Conservation (phyloP, 306 rosid genomes). For the Cercis canadensis region DNA sequence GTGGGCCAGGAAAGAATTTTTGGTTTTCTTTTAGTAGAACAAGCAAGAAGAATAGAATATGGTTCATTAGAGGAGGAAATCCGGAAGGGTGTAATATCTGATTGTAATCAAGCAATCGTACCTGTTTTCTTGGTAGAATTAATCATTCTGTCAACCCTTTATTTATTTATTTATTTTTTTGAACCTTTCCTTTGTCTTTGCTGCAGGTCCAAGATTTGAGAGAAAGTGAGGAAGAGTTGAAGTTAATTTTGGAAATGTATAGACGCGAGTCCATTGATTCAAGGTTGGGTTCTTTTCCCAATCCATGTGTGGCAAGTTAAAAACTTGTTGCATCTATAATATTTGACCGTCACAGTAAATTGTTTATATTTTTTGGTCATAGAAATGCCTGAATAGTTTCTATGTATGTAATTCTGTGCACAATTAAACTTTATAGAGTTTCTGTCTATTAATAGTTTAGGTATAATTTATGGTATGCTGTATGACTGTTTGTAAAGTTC, state of each 20-base stretch:
- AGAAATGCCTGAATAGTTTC: neutral
- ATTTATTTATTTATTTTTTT: neutral
- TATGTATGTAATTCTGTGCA: neutral
- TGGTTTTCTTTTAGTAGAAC: no score
- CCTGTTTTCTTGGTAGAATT: no score
- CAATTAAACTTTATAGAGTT: neutral
- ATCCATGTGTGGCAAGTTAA: neutral
- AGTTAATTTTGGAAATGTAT: slow-evolving; percentile 81
- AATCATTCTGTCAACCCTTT: neutral
- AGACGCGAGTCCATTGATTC: slow-evolving; percentile 85
- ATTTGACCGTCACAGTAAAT: neutral
- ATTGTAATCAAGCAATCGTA: no score
- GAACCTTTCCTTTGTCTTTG: slow-evolving; percentile 8
- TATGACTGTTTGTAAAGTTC: neutral
- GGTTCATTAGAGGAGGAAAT: no score
- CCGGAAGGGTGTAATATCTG: no score
- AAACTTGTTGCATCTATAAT: neutral
- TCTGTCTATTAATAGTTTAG: neutral
- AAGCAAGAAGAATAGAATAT: no score
- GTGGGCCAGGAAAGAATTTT: no score
- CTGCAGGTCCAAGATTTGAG: slow-evolving; percentile 74
- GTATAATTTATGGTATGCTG: neutral
- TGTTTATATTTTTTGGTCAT: neutral
- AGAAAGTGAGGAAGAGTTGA: slow-evolving; percentile 61
- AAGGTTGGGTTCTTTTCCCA: slow-evolving; percentile 58